Base-by-base conservation (phyloP, 345 rosid species). In the Salix exigua region DNA sequence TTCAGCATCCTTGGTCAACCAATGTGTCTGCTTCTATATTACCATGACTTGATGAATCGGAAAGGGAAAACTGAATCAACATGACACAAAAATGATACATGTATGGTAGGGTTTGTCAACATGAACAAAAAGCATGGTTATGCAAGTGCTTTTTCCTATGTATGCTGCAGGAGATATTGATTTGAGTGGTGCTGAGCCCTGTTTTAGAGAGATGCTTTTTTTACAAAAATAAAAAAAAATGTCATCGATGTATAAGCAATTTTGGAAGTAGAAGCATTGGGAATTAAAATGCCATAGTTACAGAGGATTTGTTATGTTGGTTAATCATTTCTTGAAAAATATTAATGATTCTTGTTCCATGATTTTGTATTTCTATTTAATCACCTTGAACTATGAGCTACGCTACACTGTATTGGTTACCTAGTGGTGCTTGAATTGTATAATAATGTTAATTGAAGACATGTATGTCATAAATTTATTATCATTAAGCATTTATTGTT, bases 1-100 rank as follows among this genome's bases (percentile, higher is more conserved):
- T 96, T 96, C 86, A 86, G 97, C 92, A 96, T 96, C 51, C 85
- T 96, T 64, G 99, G 99, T 44, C 99, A 96, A 80, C 99, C 99
- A 0, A 96, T 92, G 98, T 91, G 96, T 73, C 85, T 90, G 63
- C 98, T 96, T 75, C 85, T 96, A 42, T 96, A 94, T 75, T 96
- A 96, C 76, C 99, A 96, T 14, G 99, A 96, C 84, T 73, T 90
- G 85, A 92, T 96, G 97, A 96, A 96, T 78, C 91, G 97, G 51
- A 89, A 85, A 66, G 92, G 87, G 79, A 66, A 71, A 11, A 70
- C 75, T 8, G 70, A 78, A 68, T 74, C 71, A 58, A 26, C 30
- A 23, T 80, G 79, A 80, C 6, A 12, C 40, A 5, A 30, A 51
- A 14, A 16, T 26, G 33, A 33, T 33, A n/a, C n/a, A 7, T 44